Evolutionary conservation across 805 yeast genomes (phyloP), one percentile per base, ranked within the genome.

Genomic region (Sporopachydermia quercuum): DNA sequence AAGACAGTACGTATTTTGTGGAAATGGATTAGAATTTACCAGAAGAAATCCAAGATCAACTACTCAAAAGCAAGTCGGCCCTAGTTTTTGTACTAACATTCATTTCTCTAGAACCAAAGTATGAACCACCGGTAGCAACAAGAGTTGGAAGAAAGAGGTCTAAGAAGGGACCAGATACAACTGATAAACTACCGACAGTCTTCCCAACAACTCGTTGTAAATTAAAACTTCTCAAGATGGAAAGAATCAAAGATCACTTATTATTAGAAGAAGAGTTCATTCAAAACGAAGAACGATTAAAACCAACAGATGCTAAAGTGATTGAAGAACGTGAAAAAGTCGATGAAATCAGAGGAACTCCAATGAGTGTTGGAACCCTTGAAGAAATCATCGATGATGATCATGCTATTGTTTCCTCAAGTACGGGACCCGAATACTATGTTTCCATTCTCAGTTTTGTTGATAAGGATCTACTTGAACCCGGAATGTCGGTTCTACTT

Each of bases 311-410:
- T 58, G 94, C 91, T 54, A 84, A 84, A 60, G 94, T 87, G 55
- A 93, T 85, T 17, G 98, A 91, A 58, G 98, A 91, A 61, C 71
- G 96, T 50, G 87, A 85, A 49, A 86, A 87, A 58, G 79, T 91
- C 42, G 97, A 91, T 56, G 96, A 87, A 50, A 72, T 91, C 53
- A 77, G 98, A 60, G 98, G 98, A 4, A 76, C 84, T 36, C 98
- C 98, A 42, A 79, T 91, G 82, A 79, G 94, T 34, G 81, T 91
- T 45, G 98, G 98, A 38, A 86, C 96, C 2, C 68, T 91, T 52
- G 98, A 91, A 57, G 98, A 91, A 64, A 84, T 91, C 45, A 84
- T 91, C 49, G 98, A 91, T 56, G 98, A 91, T 60, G 98, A 91
- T 57, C 98, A 91, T 61, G 98, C 98, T 15, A 91, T 91, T 65